phyloP scores from a whole-genome alignment of 176 grass and related monocot species.

The Secale cereale region DNA sequence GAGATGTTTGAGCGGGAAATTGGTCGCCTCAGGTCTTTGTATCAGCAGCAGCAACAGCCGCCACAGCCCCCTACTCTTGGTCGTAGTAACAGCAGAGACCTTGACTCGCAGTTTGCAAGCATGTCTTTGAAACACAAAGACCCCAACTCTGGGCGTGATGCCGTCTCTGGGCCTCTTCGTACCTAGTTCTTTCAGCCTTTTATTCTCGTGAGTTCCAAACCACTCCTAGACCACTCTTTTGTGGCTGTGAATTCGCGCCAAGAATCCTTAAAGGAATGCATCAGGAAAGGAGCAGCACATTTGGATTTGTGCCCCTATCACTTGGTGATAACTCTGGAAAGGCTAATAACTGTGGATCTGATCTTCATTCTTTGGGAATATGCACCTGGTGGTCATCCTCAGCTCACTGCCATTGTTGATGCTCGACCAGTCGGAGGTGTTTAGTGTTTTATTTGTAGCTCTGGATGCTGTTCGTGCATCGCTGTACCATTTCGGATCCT shows the following conservation, averaged over 20 bases:
- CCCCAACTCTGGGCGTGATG: slow-evolving; percentile 43
- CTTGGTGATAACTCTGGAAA: slow-evolving; percentile 45
- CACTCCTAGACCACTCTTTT: background rate
- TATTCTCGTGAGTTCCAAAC: slow-evolving; percentile 31
- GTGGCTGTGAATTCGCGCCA: slow-evolving; percentile 30
- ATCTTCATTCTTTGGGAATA: slow-evolving; percentile 57
- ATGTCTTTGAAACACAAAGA: slow-evolving; percentile 93
- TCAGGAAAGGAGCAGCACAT: slow-evolving; percentile 44
- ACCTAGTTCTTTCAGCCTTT: slow-evolving; percentile 45
- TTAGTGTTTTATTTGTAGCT: slow-evolving; percentile 58
- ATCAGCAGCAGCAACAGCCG: slow-evolving; percentile 78
- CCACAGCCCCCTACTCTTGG: slow-evolving; percentile 38
- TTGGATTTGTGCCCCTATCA: slow-evolving; percentile 15
- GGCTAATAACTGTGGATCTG: slow-evolving; percentile 49
- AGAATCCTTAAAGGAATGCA: slow-evolving; percentile 24
- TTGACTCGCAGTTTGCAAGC: slow-evolving; percentile 79
- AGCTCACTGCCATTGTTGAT: slow-evolving; percentile 62
- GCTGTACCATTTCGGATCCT: slow-evolving; percentile 38
- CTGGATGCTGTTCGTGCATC: slow-evolving; percentile 60
- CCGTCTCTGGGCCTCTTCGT: slow-evolving; percentile 50
- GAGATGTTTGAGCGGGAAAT: slow-evolving; percentile 98
- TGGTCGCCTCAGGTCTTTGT: slow-evolving; percentile 55
- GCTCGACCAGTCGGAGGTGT: slow-evolving; percentile 90
- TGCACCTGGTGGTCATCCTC: slow-evolving; percentile 90
- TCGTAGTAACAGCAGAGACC: slow-evolving; percentile 78